Evolutionary conservation across 2,329 filamentous ascomycete genomes (phyloP).

Genomic region (Eutypa lata): DNA sequence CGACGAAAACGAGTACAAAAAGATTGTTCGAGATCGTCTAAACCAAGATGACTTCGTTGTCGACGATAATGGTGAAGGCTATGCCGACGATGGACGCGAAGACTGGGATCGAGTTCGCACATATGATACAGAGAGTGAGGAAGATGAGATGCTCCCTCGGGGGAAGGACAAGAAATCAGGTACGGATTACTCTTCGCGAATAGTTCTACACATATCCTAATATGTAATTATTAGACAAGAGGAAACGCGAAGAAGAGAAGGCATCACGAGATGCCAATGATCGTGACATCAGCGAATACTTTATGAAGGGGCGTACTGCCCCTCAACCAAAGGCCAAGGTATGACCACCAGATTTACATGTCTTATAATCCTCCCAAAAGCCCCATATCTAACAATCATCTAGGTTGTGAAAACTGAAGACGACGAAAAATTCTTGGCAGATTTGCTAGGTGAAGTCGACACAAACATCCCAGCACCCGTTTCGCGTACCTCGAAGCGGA

Average conservation of each 20-base stretch:
- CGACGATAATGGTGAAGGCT: slow-evolving; percentile 95
- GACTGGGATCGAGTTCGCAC: slow-evolving; percentile 78
- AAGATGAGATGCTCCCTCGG: slow-evolving; percentile 55
- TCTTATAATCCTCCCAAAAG: background rate
- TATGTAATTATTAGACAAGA: slow-evolving; percentile 64
- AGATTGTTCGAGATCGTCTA: slow-evolving; percentile 82
- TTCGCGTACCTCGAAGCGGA: slow-evolving; percentile 55
- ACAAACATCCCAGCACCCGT: slow-evolving; percentile 60
- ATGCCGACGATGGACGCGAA: slow-evolving; percentile 92
- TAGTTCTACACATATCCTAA: slow-evolving; percentile 6
- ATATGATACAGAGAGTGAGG: slow-evolving; percentile 73
- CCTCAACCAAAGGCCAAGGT: slow-evolving; percentile 79
- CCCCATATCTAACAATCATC: slow-evolving; percentile 8
- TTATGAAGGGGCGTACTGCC: slow-evolving; percentile 70
- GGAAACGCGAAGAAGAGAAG: slow-evolving; percentile 83
- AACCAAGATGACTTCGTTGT: slow-evolving; percentile 98
- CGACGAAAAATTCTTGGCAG: slow-evolving; percentile 82
- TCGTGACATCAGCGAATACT: slow-evolving; percentile 91
- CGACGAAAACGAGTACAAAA: slow-evolving; percentile 96
- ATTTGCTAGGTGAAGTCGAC: slow-evolving; percentile 84
- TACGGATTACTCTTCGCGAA: slow-evolving; percentile 25
- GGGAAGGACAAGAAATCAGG: slow-evolving; percentile 51
- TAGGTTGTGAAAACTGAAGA: slow-evolving; percentile 77
- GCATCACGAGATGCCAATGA: slow-evolving; percentile 84
- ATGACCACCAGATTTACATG: background rate